Base-by-base conservation (phyloP, 2,329 filamentous ascomycete species). In the Davidsoniella neocaledoniae region DNA sequence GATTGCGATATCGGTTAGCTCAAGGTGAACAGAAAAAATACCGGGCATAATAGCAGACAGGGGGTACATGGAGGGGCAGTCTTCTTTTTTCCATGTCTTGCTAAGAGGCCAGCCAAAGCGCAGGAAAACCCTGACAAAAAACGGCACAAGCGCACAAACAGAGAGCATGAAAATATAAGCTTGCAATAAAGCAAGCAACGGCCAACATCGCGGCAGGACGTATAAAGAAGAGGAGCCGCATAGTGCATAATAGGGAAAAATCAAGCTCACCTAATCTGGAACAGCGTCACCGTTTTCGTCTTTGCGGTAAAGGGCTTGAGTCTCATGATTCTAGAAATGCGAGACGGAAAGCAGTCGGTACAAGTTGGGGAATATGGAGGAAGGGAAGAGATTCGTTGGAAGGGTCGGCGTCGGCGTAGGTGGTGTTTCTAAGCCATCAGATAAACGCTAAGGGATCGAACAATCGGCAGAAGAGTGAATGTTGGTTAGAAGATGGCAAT, bases 291-390 rank as follows among this genome's bases (percentile, higher is more conserved):
- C 14, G 51, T 53, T 40, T 44, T 50, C 51, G 46, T 53, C 40
- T 50, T 53, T n/a, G 26, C 40, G 21, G 51, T 48, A 36, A 53
- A 53, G n/a, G 51, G 51, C 43, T 53, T 53, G 43, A 53, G 51
- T 50, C 48, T 53, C 51, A 53, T 53, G 39, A 42, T 33, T 12
- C 25, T 33, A 46, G 33, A 37, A 16, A 37, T 9, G 42, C 26
- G 42, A 23, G 42, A 46, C 29, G 41, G 21, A 16, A 33, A 19
- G 23, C 17, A 38, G 29, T 16, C 49, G 29, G 23, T 23, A 21
- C 17, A 42, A 39, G 16, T 33, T 33, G 43, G 23, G 23, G 43
- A 46, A 16, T 17, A 16, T 40, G 25, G 8, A 26, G 10, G 14
- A 16, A 14, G n/a, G 21, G 16, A 17, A 36, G 8, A 33, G 42